Percentiles rank a stretch among this genome's conserved stretches.
These are phyloP conservation scores for Chlorella sp. DNA, from an alignment of 139 green algal genomes.

Conservation along the genomic window DNA sequence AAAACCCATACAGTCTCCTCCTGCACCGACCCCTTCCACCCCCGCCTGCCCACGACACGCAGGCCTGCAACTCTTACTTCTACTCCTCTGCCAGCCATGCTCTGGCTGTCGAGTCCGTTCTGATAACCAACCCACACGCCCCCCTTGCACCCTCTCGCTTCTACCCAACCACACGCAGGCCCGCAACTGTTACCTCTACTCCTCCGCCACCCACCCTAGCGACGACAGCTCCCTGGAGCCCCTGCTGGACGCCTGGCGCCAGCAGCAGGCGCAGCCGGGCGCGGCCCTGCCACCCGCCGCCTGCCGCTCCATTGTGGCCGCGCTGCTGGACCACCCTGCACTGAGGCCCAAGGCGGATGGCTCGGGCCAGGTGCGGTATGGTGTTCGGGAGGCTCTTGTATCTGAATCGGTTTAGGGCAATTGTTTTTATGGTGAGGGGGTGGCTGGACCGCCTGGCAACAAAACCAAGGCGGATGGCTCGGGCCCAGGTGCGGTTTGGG, in stretches of 20 bases:
- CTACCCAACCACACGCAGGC: not conserved
- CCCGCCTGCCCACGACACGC: no score
- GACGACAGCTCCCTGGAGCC: not conserved
- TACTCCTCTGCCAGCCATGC: not conserved
- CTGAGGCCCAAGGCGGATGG: not conserved
- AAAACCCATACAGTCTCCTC: no score
- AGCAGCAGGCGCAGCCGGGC: not conserved
- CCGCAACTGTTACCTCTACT: not conserved
- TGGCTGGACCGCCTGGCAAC: no score
- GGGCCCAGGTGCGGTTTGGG: no score
- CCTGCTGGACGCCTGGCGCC: constrained; percentile 2
- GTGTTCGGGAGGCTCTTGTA: no score
- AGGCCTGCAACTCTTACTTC: not conserved
- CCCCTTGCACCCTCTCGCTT: not conserved
- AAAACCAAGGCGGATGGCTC: no score
- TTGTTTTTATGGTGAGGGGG: no score
- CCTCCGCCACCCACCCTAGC: not conserved
- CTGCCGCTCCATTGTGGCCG: constrained; percentile 3
- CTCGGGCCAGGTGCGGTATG: no score
- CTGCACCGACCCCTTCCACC: no score
- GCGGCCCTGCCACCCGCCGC: not conserved
- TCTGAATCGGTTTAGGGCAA: no score
- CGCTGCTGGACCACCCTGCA: not conserved
- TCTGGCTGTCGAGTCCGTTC: not conserved
- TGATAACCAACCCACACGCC: not conserved